phyloP scores from a whole-genome alignment of 805 yeast genomes.

The Nakazawaea anatomiae region DNA sequence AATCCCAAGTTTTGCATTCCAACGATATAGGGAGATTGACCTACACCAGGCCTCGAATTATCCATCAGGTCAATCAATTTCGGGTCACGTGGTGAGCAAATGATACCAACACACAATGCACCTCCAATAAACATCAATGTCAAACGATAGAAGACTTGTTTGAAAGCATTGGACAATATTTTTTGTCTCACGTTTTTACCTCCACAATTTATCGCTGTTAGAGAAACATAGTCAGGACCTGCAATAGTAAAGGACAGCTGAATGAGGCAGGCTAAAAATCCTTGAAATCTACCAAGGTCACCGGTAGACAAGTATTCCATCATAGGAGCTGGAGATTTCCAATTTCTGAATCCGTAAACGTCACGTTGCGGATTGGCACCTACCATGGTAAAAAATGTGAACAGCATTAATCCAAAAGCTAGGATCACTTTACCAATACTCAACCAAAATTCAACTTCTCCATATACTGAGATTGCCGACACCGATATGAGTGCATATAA shows the following conservation, averaged over 20 bases:
- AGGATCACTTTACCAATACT: constrained; percentile 37
- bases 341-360: constrained; percentile 28
- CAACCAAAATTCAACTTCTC: constrained; percentile 45
- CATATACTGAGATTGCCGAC: constrained; percentile 39
- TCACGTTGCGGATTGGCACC: constrained; percentile 48
- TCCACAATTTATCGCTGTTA: constrained; percentile 79
- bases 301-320: constrained; percentile 48
- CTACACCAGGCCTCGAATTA: constrained; percentile 67
- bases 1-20: constrained; percentile 72
- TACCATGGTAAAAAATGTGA: constrained; percentile 42
- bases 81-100: constrained; percentile 67
- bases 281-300: constrained; percentile 58
- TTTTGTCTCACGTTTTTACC: constrained; percentile 51
- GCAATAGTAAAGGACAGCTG: constrained; percentile 76
- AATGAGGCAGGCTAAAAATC: constrained; percentile 61
- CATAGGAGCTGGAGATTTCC: constrained; percentile 30
- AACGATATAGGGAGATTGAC: constrained; percentile 75
- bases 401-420: constrained; percentile 36
- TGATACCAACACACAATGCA: constrained; percentile 70
- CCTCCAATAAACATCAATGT: constrained; percentile 67
- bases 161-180: constrained; percentile 73
- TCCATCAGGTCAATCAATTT: constrained; percentile 50
- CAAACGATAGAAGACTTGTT: constrained; percentile 65
- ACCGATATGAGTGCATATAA: constrained; percentile 35
- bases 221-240: constrained; percentile 82